These are phyloP conservation scores for Dactylis glomerata DNA, from an alignment of 176 grass and related monocot species.

Conservation along the genomic window DNA sequence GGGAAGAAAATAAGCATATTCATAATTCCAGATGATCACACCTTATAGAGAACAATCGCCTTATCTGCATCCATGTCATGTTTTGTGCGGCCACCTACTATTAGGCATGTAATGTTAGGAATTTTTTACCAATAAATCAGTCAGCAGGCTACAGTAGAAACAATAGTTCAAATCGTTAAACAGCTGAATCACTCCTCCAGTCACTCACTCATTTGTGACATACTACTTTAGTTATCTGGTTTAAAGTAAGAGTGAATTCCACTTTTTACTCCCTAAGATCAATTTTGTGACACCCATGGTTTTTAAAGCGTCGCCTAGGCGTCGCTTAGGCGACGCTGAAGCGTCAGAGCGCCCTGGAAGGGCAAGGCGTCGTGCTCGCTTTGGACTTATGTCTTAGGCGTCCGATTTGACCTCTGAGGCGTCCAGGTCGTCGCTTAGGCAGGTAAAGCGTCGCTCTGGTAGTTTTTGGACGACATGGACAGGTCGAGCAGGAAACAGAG, in stretches of 20 bases:
- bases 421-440: too few relatives aligned
- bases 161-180: neutral
- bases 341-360: too few relatives aligned
- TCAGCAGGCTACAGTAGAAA: neutral
- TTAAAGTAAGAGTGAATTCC: neutral
- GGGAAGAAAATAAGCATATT: neutral
- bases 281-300: too few relatives aligned
- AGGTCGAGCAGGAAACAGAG: too few relatives aligned
- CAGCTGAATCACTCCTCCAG: neutral
- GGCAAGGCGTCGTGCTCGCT: too few relatives aligned
- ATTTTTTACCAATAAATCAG: conserved; percentile 20
- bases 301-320: too few relatives aligned
- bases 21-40: conserved; percentile 30
- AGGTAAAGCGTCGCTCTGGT: too few relatives aligned
- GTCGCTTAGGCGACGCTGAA: too few relatives aligned
- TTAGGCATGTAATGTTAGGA: conserved; percentile 29
- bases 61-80: conserved; percentile 64
- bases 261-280: too few relatives aligned
- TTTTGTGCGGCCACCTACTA: conserved; percentile 43
- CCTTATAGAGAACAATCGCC: conserved; percentile 93
- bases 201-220: neutral
- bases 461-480: too few relatives aligned
- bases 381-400: too few relatives aligned
- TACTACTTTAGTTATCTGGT: neutral
- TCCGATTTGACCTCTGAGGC: too few relatives aligned